phyloP scores from a whole-genome alignment of 2,329 filamentous ascomycete genomes.

The Macroventuria anomochaeta region DNA sequence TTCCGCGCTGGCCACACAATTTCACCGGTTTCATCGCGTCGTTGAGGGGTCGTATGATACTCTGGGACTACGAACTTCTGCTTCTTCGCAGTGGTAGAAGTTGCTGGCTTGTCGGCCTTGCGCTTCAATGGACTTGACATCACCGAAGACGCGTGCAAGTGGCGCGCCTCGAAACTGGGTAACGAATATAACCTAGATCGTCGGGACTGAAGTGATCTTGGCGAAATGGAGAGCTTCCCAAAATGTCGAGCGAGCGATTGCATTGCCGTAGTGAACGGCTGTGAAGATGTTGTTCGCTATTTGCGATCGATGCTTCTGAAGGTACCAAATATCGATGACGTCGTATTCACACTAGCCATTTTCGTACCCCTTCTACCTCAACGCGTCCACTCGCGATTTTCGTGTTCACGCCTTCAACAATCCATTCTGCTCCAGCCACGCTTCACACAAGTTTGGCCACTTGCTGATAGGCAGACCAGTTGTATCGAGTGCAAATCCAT shows the following conservation, averaged over 20 bases:
- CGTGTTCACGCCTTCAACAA: constrained; percentile 8
- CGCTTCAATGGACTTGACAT: constrained; percentile 40
- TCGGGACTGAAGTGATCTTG: neutral
- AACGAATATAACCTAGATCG: neutral
- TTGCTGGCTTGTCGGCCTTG: constrained; percentile 30
- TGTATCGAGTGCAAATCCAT: constrained; percentile 30
- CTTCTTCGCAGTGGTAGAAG: constrained; percentile 33
- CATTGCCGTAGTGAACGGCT: constrained; percentile 1
- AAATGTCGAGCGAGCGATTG: neutral
- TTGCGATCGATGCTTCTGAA: neutral
- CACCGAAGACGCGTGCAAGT: constrained; percentile 18
- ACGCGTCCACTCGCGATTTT: neutral
- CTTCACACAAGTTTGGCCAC: constrained; percentile 26
- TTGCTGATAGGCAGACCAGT: constrained; percentile 19
- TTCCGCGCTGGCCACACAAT: constrained; percentile 68
- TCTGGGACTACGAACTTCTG: constrained; percentile 36
- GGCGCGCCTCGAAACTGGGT: neutral
- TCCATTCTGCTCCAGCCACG: constrained; percentile 23
- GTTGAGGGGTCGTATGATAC: constrained; percentile 40
- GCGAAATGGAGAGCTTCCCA: neutral
- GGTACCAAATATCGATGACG: constrained; percentile 13
- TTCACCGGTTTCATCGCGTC: constrained; percentile 49
- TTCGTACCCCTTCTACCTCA: neutral
- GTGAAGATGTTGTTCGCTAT: neutral
- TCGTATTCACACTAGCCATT: constrained; percentile 11